Evolutionary conservation across 2,329 filamentous ascomycete genomes (phyloP), one percentile per base, ranked within the genome.

Genomic region (Penicillium brevicompactum): DNA sequence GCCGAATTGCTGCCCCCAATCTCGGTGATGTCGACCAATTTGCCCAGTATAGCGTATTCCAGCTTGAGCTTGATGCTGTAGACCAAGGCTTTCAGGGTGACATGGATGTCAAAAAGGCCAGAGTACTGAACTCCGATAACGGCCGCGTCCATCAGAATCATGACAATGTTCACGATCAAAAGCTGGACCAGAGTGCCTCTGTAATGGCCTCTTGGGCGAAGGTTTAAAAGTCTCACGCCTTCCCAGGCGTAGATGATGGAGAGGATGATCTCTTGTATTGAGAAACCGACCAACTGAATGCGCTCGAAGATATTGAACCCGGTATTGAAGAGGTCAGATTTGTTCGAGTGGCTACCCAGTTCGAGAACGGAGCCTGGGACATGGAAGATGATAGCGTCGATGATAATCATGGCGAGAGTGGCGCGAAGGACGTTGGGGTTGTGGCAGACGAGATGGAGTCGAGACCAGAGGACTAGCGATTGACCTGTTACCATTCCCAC

Each of bases 241-340:
- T 83, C 79, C 57, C 66, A 68, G 41, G 84, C 82, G 62, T 83
- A 84, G 13, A 83, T 68, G 0, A 69, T 63, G 1, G 81, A 83
- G 42, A 84, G 75, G 34, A 82, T 72, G 37, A 78, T 68, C 57
- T 85, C 82, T 65, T 84, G 82, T 5, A 82, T 37, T 53, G 79
- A 83, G 65, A 84, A 84, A 8, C 80, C 72, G 3, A 78, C 76
- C 47, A 84, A 74, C 61, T 85, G 81, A 10, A 84, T 72, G 59
- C 80, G 79, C 57, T 84, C 82, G 66, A 81, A 74, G 44, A 79
- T 58, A 27, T 73, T 69, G 61, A 77, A 79, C 2, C 65, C 74
- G 0, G 55, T 21, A 3, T 60, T 57, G 52, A 73, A 75, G 5
- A 61, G 54, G 1, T 16, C 14, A 0, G 60, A 61, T 47, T 63